Base-by-base conservation (phyloP, 2,329 filamentous ascomycete genomes). In the Phyllosticta paracitricarpa region DNA sequence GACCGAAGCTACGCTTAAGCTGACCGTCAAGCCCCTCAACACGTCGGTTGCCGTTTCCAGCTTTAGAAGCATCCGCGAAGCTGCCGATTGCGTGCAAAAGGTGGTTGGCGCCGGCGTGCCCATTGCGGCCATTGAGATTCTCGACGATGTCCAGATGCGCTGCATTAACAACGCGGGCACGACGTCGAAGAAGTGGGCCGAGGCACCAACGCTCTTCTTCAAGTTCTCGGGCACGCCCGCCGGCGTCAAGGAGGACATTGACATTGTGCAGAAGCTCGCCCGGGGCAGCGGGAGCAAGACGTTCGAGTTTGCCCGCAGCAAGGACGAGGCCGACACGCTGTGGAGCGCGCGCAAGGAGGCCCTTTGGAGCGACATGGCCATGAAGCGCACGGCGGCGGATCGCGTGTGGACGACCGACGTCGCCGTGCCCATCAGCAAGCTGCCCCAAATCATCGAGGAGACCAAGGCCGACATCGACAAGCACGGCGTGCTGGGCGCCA, bases 101-200 rank as follows among this genome's bases (percentile, higher is more conserved):
- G 90, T 96, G 10, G 91, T 97, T 4, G 84, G 84, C 54, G 83
- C 88, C 59, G 91, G 91, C 26, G 83, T 96, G 10, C 89, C 89
- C 30, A 86, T 97, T 52, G 91, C 92, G 0, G 92, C 92, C n/a
- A 85, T 97, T 53, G 92, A 97, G 76, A 88, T 97, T 62, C 79
- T 97, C 28, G 92, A 97, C 75, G 91, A 96, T 71, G 87, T 91
- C 62, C 91, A 96, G 77, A 97, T 97, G 87, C 74, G 78, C 57
- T 84, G 87, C 53, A 83, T 89, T 66, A 89, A 89, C 75, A 78
- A 82, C 28, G 83, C 85, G 0, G 86, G 87, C 26, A 81, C 79
- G 70, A 85, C 84, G 0, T 80, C 80, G 40, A 83, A 85, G 25
- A 77, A 76, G 48, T 91, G 88, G 88, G 82, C 82, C 62, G 87